Base-by-base conservation (phyloP, 805 yeast genomes). In the Metschnikowia vanudenii region DNA sequence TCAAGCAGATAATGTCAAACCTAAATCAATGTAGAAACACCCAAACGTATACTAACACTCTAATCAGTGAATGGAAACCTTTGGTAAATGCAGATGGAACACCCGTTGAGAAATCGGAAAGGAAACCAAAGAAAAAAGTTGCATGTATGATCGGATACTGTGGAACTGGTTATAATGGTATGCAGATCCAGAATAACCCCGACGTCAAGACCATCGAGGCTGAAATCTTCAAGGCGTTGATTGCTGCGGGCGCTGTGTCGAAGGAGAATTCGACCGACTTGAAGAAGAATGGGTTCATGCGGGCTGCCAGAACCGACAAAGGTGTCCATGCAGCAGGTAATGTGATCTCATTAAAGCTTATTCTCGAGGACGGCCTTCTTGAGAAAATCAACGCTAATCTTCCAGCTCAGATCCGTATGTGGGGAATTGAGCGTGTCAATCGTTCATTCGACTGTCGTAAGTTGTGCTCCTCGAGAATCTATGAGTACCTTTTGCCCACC, bases 291-390 rank as follows among this genome's bases (percentile, higher is more conserved):
- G 90, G 94, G 0, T 87, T 92, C 61, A 84, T 83, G 88, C 76
- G 94, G 65, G 88, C 91, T 43, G 92, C 92, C 4, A 76, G 92
- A 69, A 85, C 92, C 3, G 98, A 91, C 65, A 92, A 92, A 66
- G 98, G 97, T 50, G 98, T 91, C 19, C 98, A 91, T 67, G 97
- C 98, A 11, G 96, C 97, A 2, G 97, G 97, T 24, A 91, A 91
- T 63, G 89, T 90, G 18, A 79, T 92, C 37, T 85, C 95, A 13
- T 72, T 86, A 56, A 91, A 91, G 63, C 68, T 91, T 74, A 88
- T 88, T 57, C 76, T 88, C 43, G 96, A 89, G 61, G 96, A 91
- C 58, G 80, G 75, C 12, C 77, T 89, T 42, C 76, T 85, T 36
- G 74, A 75, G 38, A 87, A 83, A 63, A 84, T 94, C 66, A 94